phyloP scores from a whole-genome alignment of 2,329 filamentous ascomycete species.

The Aspergillus tubingensis region DNA sequence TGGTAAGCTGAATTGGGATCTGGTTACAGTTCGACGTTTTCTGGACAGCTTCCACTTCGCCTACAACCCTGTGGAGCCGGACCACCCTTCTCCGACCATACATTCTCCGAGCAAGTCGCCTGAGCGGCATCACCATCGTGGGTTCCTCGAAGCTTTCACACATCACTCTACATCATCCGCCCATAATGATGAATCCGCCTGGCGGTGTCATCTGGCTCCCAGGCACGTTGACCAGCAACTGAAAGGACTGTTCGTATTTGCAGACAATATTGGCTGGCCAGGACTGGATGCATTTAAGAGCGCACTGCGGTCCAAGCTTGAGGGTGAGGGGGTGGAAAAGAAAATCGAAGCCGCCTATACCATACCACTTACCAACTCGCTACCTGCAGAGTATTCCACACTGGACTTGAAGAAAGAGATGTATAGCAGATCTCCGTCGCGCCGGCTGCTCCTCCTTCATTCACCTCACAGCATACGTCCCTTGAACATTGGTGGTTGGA shows the following conservation, averaged over 20 bases:
- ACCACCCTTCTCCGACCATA: slow-evolving; percentile 1
- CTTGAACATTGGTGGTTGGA: slow-evolving; percentile 53
- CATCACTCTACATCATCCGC: slow-evolving; percentile 20
- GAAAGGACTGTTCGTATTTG: slow-evolving; percentile 54
- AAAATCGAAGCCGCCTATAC: slow-evolving; percentile 16
- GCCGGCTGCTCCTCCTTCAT: slow-evolving; percentile 33
- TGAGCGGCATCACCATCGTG: slow-evolving; percentile 22
- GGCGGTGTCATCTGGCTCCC: slow-evolving; percentile 41
- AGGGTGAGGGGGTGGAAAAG: slow-evolving; percentile 18
- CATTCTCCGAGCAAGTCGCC: background rate
- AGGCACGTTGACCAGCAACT: slow-evolving; percentile 47
- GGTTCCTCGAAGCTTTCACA: slow-evolving; percentile 28
- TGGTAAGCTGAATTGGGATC: slow-evolving; percentile 59
- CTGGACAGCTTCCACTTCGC: slow-evolving; percentile 52
- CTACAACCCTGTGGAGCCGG: slow-evolving; percentile 20
- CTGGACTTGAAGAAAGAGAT: slow-evolving; percentile 28
- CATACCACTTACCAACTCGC: slow-evolving; percentile 11
- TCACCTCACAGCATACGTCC: slow-evolving; percentile 14
- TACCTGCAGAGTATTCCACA: slow-evolving; percentile 7
- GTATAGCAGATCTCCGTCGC: slow-evolving; percentile 32
- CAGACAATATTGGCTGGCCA: slow-evolving; percentile 54
- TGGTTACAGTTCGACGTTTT: slow-evolving; percentile 56
- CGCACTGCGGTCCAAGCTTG: slow-evolving; percentile 41
- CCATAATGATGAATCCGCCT: slow-evolving; percentile 29
- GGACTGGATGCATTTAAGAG: slow-evolving; percentile 40